Base-by-base conservation (phyloP, 805 yeast genomes). In the Zygosaccharomyces bailii region DNA sequence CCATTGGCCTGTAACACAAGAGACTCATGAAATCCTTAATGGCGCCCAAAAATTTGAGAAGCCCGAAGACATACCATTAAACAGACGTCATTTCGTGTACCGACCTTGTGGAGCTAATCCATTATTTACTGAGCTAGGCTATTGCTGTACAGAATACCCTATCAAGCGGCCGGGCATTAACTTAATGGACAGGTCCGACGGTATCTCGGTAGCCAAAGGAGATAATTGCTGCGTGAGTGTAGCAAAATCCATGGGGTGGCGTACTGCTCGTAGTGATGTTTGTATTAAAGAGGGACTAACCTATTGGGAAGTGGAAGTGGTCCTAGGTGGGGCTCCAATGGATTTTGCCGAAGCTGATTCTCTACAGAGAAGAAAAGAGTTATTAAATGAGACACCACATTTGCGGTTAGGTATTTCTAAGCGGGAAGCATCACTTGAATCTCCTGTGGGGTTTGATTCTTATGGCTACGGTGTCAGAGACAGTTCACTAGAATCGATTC, bases 381-480 rank as follows among this genome's bases (percentile, higher is more conserved):
- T 59, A 32, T 55, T 66, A 27, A 67, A 67, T 48, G 53, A 55
- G 4, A 49, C 55, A 4, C 56, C 66, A 1, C 91, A 90, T 61
- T 88, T 93, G 1, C 68, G 99, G 21, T 59, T 90, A 21, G 99
- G 99, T 0, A 59, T 91, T 29, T 84, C 84, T 0, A 70, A 98
- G 42, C 74, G 88, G 49, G 98, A 91, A 58, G 93, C 96, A 2
- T 78, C 88, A 39, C 65, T 90, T 34, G 97, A 91, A 54, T 96
- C 95, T 0, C 98, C 99, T 0, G 93, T 90, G 4, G 99, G 99
- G 2, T 87, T 79, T 56, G 98, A 93, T 64, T 91, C 89, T 0
- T 93, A 89, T 66, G 91, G 96, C 0, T 91, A 93, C 63, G 97
- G 96, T 2, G 58, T 93, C 2, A 73, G 97, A 47, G 97, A 91